phyloP scores from a whole-genome alignment of 768 basidiomycete species.

The Antrodiella citrinella region DNA sequence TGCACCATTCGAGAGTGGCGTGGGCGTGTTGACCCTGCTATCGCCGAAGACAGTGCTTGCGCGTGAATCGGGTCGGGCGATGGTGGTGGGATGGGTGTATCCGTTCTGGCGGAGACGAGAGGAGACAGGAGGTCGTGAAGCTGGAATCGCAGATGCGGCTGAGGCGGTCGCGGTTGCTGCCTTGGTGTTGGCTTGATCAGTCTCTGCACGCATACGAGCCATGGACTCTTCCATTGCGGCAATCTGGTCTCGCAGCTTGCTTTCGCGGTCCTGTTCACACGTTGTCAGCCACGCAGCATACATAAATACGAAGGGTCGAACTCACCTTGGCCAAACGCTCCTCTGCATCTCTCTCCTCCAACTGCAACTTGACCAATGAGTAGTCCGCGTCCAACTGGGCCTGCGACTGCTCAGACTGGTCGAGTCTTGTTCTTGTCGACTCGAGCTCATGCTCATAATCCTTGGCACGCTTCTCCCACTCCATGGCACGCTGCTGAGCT shows the following conservation, averaged over 20 bases:
- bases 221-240: slow-evolving; percentile 53
- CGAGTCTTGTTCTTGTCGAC: slow-evolving; percentile 48
- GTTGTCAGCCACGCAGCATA: not conserved
- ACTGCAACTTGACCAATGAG: slow-evolving; percentile 56
- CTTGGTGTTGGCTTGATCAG: slow-evolving; percentile 38
- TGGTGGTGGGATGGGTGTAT: slow-evolving; percentile 32
- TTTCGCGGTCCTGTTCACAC: slow-evolving; percentile 55
- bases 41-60: slow-evolving; percentile 53
- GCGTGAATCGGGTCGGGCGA: slow-evolving; percentile 71
- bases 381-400: slow-evolving; percentile 65
- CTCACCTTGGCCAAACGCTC: slow-evolving; percentile 59
- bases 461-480: slow-evolving; percentile 76
- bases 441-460: slow-evolving; percentile 63
- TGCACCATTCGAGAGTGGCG: slow-evolving; percentile 28
- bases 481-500: slow-evolving; percentile 69
- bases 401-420: slow-evolving; percentile 58
- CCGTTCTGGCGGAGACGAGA: slow-evolving; percentile 38
- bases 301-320: not conserved
- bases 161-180: slow-evolving; percentile 14
- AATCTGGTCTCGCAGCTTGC: slow-evolving; percentile 60
- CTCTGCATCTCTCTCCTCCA: slow-evolving; percentile 71
- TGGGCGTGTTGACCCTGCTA: slow-evolving; percentile 45
- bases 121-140: slow-evolving; percentile 22
- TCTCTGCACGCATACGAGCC: slow-evolving; percentile 48
- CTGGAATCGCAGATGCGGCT: not conserved